These are phyloP conservation scores for Gynochthodes officinalis DNA, from an alignment of 257 asterid genomes.

Conservation along the genomic window DNA sequence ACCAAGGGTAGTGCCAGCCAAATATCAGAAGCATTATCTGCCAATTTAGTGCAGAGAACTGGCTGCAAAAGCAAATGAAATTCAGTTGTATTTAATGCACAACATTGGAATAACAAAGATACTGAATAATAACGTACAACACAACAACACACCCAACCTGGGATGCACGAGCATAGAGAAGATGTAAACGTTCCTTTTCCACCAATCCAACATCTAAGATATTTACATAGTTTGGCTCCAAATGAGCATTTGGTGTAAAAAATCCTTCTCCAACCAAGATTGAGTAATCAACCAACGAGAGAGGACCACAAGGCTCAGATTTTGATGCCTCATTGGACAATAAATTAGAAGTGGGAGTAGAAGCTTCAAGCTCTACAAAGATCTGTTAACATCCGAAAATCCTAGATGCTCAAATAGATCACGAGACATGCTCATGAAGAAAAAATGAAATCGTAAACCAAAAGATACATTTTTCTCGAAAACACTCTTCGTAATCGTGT, in stretches of 20 bases:
- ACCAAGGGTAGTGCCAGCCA: slow-evolving; percentile 86
- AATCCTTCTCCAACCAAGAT: slow-evolving; percentile 82
- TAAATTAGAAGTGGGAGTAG: slow-evolving; percentile 36
- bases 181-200: slow-evolving; percentile 92
- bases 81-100: slow-evolving; percentile 16
- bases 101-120: neutral
- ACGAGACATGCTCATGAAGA: slow-evolving; percentile 5
- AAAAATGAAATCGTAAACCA: slow-evolving; percentile 4
- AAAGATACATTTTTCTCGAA: neutral
- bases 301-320: slow-evolving; percentile 37
- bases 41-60: slow-evolving; percentile 78
- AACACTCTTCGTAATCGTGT: neutral
- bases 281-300: slow-evolving; percentile 59
- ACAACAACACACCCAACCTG: slow-evolving; percentile 52
- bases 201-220: slow-evolving; percentile 69
- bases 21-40: slow-evolving; percentile 62
- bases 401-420: slow-evolving; percentile 53
- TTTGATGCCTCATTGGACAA: slow-evolving; percentile 47
- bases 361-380: slow-evolving; percentile 45
- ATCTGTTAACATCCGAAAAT: slow-evolving; percentile 55
- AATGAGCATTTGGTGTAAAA: slow-evolving; percentile 48
- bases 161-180: slow-evolving; percentile 89
- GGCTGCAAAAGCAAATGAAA: slow-evolving; percentile 51
- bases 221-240: slow-evolving; percentile 57
- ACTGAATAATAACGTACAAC: neutral